phyloP scores from a whole-genome alignment of 768 basidiomycete genomes.

The Calocera cornea region DNA sequence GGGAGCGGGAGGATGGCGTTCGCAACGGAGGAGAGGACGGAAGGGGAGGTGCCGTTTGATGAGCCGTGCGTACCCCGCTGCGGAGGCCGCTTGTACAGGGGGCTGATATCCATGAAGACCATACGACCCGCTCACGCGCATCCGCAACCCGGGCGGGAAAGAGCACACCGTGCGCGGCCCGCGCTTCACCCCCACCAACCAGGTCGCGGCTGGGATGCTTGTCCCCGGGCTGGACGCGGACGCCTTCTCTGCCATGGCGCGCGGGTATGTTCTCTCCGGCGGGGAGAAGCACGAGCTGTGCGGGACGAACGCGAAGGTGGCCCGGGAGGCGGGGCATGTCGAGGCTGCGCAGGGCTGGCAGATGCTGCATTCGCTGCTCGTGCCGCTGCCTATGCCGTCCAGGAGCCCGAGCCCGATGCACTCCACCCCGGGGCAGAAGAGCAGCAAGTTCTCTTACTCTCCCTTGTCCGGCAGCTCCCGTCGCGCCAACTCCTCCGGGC shows the following conservation, averaged over 20 bases:
- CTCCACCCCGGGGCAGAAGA: not conserved
- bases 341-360: not conserved
- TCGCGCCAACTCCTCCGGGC: not conserved
- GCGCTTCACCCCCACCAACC: not conserved
- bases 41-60: conserved; percentile 65
- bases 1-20: conserved; percentile 50
- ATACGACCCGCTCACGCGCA: not conserved
- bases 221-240: not conserved
- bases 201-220: not conserved
- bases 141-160: not conserved
- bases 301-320: not conserved
- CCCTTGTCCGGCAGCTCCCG: not conserved
- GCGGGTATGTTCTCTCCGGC: not conserved
- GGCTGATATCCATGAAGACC: not conserved
- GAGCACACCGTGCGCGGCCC: not conserved
- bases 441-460: conserved; percentile 2
- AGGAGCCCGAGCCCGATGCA: not conserved
- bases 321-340: not conserved
- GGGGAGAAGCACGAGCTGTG: not conserved
- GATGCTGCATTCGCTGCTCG: not conserved
- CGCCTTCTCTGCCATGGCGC: not conserved
- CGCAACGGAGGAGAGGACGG: conserved; percentile 38
- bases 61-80: conserved; percentile 45
- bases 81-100: not conserved
- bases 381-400: not conserved